Base-by-base conservation (phyloP, 2,329 filamentous ascomycete genomes). In the Chrysoporthe puriensis region DNA sequence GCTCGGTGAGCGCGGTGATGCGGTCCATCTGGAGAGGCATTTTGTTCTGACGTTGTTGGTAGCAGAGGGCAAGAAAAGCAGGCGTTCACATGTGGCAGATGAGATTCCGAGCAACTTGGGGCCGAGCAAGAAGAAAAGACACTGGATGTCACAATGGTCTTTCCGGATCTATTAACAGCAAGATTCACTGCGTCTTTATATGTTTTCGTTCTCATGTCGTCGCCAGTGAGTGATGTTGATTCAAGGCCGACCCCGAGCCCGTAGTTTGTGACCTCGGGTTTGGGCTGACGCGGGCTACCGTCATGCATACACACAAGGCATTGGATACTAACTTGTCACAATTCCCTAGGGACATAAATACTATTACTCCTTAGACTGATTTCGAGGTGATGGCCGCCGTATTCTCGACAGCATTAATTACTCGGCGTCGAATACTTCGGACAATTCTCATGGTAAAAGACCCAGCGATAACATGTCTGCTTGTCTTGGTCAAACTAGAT, bases 21-120 rank as follows among this genome's bases (percentile, higher is more conserved):
- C 14, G 62, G n/a, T 40, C 50, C 4, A 48, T 32, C 16, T 56
- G 36, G 36, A 63, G 36, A 46, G 62, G 7, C 62, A 57, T 63
- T 21, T 2, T 63, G 21, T 16, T 7, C 5, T n/a, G 4, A 32
- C 13, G 7, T n/a, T 42, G 34, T n/a, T 44, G 36, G 8, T 60
- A 18, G 32, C 7, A 14, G 5, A 14, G 21, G 36, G 36, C 36
- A 42, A n/a, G 40, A 21, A 40, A 26, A 32, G 36, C 7, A 58
- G 34, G 16, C 21, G 21, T 32, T 54, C 32, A 11, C 16, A 1
- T 34, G 13, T 13, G 48, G 21, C 13, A 21, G 50, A 34, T 32
- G 26, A 34, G 50, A 32, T 32, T 54, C 26, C 50, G 50, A 54
- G 50, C 50, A 34, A 11, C 32, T 16, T 54, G 50, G 4, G 26